These are phyloP conservation scores for Penicillium paxilli DNA, from an alignment of 495 filamentous ascomycete genomes.

Conservation along the genomic window DNA sequence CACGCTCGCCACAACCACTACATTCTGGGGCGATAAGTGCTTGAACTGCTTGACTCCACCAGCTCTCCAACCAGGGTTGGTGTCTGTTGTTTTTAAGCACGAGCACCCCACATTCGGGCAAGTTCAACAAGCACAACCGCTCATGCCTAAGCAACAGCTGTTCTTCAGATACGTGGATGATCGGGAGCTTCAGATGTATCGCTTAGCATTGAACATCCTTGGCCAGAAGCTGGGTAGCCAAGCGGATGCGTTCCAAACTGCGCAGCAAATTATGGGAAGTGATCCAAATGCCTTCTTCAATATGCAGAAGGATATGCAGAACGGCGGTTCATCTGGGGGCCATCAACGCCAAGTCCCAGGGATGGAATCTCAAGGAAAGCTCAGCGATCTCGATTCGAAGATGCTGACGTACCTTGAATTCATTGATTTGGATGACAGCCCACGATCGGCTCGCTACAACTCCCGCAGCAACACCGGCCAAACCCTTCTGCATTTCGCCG, in stretches of 20 bases:
- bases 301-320: constrained; percentile 47
- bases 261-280: constrained; percentile 52
- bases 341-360: constrained; percentile 49
- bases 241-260: constrained; percentile 51
- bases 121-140: constrained; percentile 41
- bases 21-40: constrained; percentile 77
- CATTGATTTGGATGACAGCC: constrained; percentile 74
- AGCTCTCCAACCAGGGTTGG: constrained; percentile 63
- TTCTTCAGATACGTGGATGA: constrained; percentile 82
- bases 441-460: constrained; percentile 65
- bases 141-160: constrained; percentile 54
- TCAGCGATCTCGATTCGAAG: constrained; percentile 64
- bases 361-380: constrained; percentile 39
- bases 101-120: constrained; percentile 53
- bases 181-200: constrained; percentile 66
- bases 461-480: constrained; percentile 65
- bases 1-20: constrained; percentile 72
- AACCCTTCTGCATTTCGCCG: constrained; percentile 80
- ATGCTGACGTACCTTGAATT: constrained; percentile 74
- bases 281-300: constrained; percentile 44
- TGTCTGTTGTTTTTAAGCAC: constrained; percentile 72
- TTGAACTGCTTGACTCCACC: constrained; percentile 86
- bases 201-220: constrained; percentile 46
- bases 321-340: constrained; percentile 33
- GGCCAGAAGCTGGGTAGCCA: constrained; percentile 49